These are phyloP conservation scores for Citrus sinensis DNA, from an alignment of 345 rosid species.

Conservation along the genomic window DVS_A1.0 CM039163.1:7843001-7843500, in stretches of 20 bases:
- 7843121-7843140: background rate
- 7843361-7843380: background rate
- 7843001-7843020: background rate
- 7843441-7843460: conserved; percentile 33
- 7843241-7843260: background rate
- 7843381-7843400: background rate
- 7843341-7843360: background rate
- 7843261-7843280: background rate
- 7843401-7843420: background rate
- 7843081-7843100: background rate
- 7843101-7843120: background rate
- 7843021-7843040: background rate
- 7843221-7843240: background rate
- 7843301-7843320: background rate
- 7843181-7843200: conserved; percentile 5
- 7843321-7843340: background rate
- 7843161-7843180: background rate
- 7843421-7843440: conserved; percentile 1
- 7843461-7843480: conserved; percentile 83
- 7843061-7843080: background rate
- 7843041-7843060: background rate
- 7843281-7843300: background rate
- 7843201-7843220: background rate
- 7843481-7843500: conserved; percentile 77
- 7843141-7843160: background rate